Evolutionary conservation across 2,329 filamentous ascomycete genomes (phyloP).

Genomic region (Grosmannia clavigera): DNA sequence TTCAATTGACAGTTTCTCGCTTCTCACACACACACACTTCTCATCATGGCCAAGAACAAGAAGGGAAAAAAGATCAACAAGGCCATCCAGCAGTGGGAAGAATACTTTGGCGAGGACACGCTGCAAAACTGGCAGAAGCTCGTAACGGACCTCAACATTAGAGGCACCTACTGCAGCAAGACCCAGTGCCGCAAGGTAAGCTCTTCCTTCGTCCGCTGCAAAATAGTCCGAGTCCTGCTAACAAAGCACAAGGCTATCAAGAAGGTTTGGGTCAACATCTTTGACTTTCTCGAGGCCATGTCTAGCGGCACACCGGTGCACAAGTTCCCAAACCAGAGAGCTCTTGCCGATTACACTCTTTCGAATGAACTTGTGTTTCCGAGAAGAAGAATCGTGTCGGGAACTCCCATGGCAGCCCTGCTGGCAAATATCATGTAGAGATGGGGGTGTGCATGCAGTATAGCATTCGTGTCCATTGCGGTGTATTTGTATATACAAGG

Average conservation of each 20-base stretch:
- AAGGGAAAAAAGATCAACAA: background rate
- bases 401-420: constrained; percentile 26
- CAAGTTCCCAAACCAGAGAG: constrained; percentile 20
- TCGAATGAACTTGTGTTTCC: constrained; percentile 29
- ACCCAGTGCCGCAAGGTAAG: constrained; percentile 31
- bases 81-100: constrained; percentile 13
- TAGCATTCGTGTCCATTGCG: background rate
- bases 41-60: background rate
- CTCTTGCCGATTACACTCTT: constrained; percentile 25
- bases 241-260: constrained; percentile 12
- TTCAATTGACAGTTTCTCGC: background rate
- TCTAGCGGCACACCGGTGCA: constrained; percentile 13
- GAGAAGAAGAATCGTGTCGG: constrained; percentile 27
- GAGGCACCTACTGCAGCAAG: constrained; percentile 26
- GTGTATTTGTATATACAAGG: background rate
- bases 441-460: background rate
- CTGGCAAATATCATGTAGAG: constrained; percentile 12
- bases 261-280: constrained; percentile 34
- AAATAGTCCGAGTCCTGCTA: background rate
- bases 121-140: constrained; percentile 33
- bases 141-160: constrained; percentile 30
- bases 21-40: constrained; percentile 21
- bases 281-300: constrained; percentile 30
- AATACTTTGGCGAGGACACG: constrained; percentile 19
- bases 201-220: background rate